Base-by-base conservation (phyloP, 2,329 filamentous ascomycete species). In the Calonectria montana region DNA sequence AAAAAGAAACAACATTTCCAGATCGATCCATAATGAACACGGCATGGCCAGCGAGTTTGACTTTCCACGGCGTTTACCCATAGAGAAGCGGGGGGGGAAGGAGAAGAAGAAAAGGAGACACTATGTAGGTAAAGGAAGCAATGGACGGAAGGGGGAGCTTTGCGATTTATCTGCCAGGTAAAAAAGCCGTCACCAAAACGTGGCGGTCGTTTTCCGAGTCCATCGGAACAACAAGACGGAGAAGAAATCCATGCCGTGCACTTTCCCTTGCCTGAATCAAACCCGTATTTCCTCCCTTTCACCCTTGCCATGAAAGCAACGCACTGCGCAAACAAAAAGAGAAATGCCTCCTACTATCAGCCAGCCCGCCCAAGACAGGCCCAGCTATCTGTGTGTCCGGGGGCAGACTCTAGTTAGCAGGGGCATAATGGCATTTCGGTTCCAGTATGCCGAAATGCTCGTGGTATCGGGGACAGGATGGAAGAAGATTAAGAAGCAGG, bases 401-500 rank as follows among this genome's bases (percentile, higher is more conserved):
- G 77, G 77, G 76, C 74, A 76, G 75, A 78, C 76, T 68, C 70
- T 70, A 77, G 74, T 65, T 76, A 78, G 74, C 77, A 73, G 73
- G 76, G 78, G 79, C 78, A 77, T 76, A 73, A 78, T 76, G 67
- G 79, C 81, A 79, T 81, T 80, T 83, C 82, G 81, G 80, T 79
- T 79, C 78, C 80, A 75, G 72, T 75, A 76, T 76, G 79, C 82
- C 82, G 80, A 84, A 80, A 83, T 78, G 81, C 79, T 78, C 78
- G 79, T 83, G 81, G 81, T 83, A 83, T 84, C 82, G 77, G 78
- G 75, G 74, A 75, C 78, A 76, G 72, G 65, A 45, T 75, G 81
- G 77, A 76, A 72, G 71, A 74, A 80, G 69, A 86, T 87, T 91
- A 91, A 77, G 89, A 90, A 77, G 89, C 83, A 74, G 89, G 87